Evolutionary conservation across 23 red algal genomes (phyloP), one percentile per base, ranked within the genome.

Genomic region (Chondrus crispus): DNA sequence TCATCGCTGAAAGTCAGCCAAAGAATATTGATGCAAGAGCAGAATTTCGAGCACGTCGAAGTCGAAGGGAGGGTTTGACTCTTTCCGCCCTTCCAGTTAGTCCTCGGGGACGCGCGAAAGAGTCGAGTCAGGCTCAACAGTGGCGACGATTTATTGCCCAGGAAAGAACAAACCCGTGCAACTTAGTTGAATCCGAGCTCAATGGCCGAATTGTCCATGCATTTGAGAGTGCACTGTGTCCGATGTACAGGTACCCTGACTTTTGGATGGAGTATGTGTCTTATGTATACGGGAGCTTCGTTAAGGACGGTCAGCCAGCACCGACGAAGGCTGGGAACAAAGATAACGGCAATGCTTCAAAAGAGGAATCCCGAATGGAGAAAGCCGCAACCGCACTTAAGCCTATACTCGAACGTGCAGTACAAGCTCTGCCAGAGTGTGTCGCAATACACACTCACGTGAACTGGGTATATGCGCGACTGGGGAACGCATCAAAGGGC

Each of bases 231-330:
- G 95, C 95, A 32, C 91, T 97, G 38, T 68, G 46, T 24, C 85
- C 86, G 53, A 63, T 97, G 76, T 93, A 97, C 72, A 77, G 95
- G 37, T 97, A 93, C 48, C 82, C 95, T 26, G 89, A 93, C 46
- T 68, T 97, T 49, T 97, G 95, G 95, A 80, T 97, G 41, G 95
- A 97, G 63, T 88, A 84, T 46, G 12, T 95, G 16, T 63, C 68
- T 28, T 95, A 89, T 72, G 62, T 90, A 68, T 58, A 82, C 62
- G 62, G 63, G 35, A 55, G 58, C 29, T 52, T 92, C 46, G 60
- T 66, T 32, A 66, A 66, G 26, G 35, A 66, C 60, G 26, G 26
- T 66, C 60, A 13, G 18, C 26, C 60, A 32, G 60, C 60, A 32
- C 60, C 26, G 35, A 20, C 29, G 6, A 22, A 9, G 71, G 71